These are phyloP conservation scores for Sindora glabra DNA, from an alignment of 306 rosid genomes.

Conservation along the genomic window DNA sequence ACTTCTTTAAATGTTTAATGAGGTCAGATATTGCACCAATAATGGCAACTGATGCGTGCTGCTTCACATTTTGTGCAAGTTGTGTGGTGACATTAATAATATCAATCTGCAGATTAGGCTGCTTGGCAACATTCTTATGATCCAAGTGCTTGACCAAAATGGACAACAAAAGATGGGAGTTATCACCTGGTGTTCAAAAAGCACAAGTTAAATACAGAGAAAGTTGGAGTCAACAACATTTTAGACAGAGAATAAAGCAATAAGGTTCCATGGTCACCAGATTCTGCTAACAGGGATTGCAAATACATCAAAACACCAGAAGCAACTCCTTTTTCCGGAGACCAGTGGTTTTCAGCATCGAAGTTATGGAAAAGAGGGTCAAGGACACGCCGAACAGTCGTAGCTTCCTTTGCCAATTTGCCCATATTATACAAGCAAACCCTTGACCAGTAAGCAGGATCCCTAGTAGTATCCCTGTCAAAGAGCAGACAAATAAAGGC, in stretches of 20 bases:
- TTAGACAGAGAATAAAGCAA: background rate
- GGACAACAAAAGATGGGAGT: slow-evolving; percentile 67
- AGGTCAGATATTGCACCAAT: slow-evolving; percentile 72
- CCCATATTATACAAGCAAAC: slow-evolving; percentile 75
- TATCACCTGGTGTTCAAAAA: slow-evolving; percentile 58
- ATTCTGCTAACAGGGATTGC: slow-evolving; percentile 68
- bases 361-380: slow-evolving; percentile 86
- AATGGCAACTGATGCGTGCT: slow-evolving; percentile 52
- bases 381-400: slow-evolving; percentile 72
- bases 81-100: slow-evolving; percentile 52
- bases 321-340: slow-evolving; percentile 67
- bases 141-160: slow-evolving; percentile 93
- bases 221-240: background rate
- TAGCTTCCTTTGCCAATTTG: slow-evolving; percentile 72
- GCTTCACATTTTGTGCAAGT: slow-evolving; percentile 66
- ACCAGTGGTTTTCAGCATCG: slow-evolving; percentile 75
- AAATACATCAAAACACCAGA: slow-evolving; percentile 53
- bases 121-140: slow-evolving; percentile 74
- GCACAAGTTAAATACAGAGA: slow-evolving; percentile 5
- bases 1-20: slow-evolving; percentile 70
- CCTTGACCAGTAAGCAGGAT: slow-evolving; percentile 85
- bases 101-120: slow-evolving; percentile 58
- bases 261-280: slow-evolving; percentile 49
- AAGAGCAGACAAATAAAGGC: slow-evolving; percentile 10
- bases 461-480: slow-evolving; percentile 55